Evolutionary conservation across 805 yeast genomes (phyloP).

Genomic region (Metschnikowia amazonensis): DNA sequence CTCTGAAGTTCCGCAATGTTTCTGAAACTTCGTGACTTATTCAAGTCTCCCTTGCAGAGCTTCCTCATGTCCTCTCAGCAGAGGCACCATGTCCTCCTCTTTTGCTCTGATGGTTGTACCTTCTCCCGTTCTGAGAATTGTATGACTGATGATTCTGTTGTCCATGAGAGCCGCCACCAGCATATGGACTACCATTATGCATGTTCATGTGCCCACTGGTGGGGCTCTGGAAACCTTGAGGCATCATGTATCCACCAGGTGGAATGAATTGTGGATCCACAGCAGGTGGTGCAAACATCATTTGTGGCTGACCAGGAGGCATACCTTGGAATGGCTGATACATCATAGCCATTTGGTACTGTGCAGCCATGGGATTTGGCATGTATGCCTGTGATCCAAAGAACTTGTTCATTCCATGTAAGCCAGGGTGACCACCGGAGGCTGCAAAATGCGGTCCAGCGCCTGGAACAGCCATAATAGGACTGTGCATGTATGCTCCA

Average conservation of each 20-base stretch:
- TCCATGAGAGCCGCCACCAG: conserved; percentile 8
- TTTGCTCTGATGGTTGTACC: conserved; percentile 14
- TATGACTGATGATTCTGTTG: conserved; percentile 1
- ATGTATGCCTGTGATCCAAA: conserved; percentile 28
- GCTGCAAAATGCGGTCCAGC: conserved; percentile 22
- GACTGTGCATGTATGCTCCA: conserved; percentile 31
- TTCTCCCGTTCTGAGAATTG: conserved; percentile 14
- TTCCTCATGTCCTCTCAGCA: not conserved
- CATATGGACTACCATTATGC: conserved; percentile 14
- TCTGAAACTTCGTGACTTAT: not conserved
- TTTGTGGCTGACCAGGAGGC: conserved; percentile 33
- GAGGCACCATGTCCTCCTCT: conserved; percentile 4
- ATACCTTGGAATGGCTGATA: conserved; percentile 33
- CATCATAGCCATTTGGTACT: conserved; percentile 36
- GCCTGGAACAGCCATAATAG: conserved; percentile 21
- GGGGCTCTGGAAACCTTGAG: conserved; percentile 24
- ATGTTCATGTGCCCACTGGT: conserved; percentile 26
- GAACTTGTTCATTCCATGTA: conserved; percentile 16
- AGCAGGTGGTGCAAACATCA: conserved; percentile 30
- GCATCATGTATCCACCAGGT: conserved; percentile 35
- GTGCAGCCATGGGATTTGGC: conserved; percentile 28
- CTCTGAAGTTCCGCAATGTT: not conserved
- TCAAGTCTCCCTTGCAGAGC: not conserved
- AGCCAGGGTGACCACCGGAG: conserved; percentile 16
- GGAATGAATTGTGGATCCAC: conserved; percentile 31